phyloP scores from a whole-genome alignment of 169 alveolate species.

The Theileria parva region DNA sequence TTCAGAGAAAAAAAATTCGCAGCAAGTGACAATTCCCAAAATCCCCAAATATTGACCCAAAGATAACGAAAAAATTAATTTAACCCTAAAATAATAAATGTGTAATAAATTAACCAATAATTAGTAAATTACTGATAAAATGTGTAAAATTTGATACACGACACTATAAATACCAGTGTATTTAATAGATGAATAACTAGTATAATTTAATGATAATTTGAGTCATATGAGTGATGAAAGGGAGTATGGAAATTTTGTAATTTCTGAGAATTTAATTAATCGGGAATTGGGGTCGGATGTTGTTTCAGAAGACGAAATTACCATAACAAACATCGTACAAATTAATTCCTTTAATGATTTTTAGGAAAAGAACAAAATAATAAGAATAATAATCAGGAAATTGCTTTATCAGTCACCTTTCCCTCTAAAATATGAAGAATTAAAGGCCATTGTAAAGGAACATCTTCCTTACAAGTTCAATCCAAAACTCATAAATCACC shows the following conservation, averaged over 20 bases:
- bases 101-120: background rate
- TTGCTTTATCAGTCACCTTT: constrained; percentile 55
- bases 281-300: background rate
- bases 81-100: background rate
- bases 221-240: constrained; percentile 30
- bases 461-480: constrained; percentile 20
- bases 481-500: constrained; percentile 14
- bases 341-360: background rate
- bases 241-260: constrained; percentile 42
- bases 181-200: background rate
- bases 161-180: background rate
- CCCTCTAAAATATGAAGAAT: constrained; percentile 50
- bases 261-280: constrained; percentile 24
- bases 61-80: background rate
- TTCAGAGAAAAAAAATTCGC: background rate
- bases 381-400: constrained; percentile 31
- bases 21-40: background rate
- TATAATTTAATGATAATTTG: background rate
- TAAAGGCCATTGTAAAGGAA: constrained; percentile 36
- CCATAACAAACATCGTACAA: background rate
- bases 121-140: no score
- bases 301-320: background rate
- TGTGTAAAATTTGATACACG: background rate
- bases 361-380: constrained; percentile 50
- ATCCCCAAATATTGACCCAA: background rate